Base-by-base conservation (phyloP, 2,329 filamentous ascomycete species). In the Fusarium dimerum region DNA sequence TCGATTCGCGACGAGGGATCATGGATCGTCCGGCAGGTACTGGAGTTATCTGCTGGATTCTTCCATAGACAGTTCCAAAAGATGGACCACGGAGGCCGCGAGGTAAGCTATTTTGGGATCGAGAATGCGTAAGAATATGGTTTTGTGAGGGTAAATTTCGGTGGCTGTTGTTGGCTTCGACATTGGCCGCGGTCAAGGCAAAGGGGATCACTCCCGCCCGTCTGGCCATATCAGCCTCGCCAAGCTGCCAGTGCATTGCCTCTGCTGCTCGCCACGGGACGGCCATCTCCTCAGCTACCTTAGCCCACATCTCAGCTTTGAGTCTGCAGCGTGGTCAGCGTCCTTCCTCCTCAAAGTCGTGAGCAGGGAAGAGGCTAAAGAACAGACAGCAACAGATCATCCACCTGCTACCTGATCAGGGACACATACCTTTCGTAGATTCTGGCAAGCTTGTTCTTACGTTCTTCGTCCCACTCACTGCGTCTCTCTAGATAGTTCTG, bases 231-330 rank as follows among this genome's bases (percentile, higher is more conserved):
- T 97, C 94, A 63, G 86, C 79, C 70, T 96, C 91, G 57, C 93
- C 93, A 50, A 99, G 80, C 67, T 96, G 89, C 93, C 94, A 99
- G 73, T 97, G 94, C 92, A 97, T 97, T 5, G 91, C 92, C 74
- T 99, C 93, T 44, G 90, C 93, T 16, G 94, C 92, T 66, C 94
- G 84, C 93, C 93, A 97, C 36, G 93, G 94, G 51, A 97, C 87
- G 30, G 86, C 87, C 87, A 99, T 93, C 73, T 97, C 93, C 70
- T 94, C 91, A 41, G 92, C 92, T 18, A 97, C 89, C 67, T 93
- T 94, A 54, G 90, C 86, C 93, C 93, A 99, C 91, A 97, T 97
- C 68, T 97, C 92, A 58, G 90, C 85, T 73, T 97, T 97, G 78
- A 97, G 96, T 72, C 93, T 97, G 69, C 6, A 18, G 17, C 41